Percentiles rank a stretch among this genome's conserved stretches.
phyloP scores from a whole-genome alignment of 2,329 filamentous ascomycete genomes.

The Phaeosphaeria sp. region DNA sequence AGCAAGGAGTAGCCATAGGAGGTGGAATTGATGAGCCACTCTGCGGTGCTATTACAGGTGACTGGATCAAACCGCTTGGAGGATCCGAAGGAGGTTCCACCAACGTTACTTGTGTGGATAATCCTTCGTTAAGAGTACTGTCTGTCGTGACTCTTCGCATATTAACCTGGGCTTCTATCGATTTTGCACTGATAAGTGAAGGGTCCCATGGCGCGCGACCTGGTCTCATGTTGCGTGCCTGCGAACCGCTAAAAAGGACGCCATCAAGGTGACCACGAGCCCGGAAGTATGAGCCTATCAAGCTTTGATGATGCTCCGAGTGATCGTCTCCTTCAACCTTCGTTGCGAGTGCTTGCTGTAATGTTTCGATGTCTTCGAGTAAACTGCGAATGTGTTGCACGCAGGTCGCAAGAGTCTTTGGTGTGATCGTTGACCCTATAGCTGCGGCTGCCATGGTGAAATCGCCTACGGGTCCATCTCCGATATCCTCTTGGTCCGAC shows the following conservation, averaged over 20 bases:
- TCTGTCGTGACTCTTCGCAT: neutral
- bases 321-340: conserved; percentile 48
- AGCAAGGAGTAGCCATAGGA: no score
- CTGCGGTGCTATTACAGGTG: no score
- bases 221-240: neutral
- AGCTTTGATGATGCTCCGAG: conserved; percentile 31
- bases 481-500: neutral
- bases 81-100: no score
- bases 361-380: conserved; percentile 26
- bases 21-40: no score
- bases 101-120: neutral
- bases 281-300: conserved; percentile 34
- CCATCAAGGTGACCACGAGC: conserved; percentile 22
- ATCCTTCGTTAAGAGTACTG: neutral
- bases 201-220: neutral
- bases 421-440: conserved; percentile 27
- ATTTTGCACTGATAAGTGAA: neutral
- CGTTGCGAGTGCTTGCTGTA: conserved; percentile 42
- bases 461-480: neutral
- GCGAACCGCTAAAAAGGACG: conserved; percentile 15
- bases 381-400: conserved; percentile 31
- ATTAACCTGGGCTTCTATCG: neutral
- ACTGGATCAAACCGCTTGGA: no score
- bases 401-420: conserved; percentile 27
- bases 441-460: conserved; percentile 12